Evolutionary conservation across 345 rosid genomes (phyloP).

Genomic region (Rhodamnia rubescens): DNA sequence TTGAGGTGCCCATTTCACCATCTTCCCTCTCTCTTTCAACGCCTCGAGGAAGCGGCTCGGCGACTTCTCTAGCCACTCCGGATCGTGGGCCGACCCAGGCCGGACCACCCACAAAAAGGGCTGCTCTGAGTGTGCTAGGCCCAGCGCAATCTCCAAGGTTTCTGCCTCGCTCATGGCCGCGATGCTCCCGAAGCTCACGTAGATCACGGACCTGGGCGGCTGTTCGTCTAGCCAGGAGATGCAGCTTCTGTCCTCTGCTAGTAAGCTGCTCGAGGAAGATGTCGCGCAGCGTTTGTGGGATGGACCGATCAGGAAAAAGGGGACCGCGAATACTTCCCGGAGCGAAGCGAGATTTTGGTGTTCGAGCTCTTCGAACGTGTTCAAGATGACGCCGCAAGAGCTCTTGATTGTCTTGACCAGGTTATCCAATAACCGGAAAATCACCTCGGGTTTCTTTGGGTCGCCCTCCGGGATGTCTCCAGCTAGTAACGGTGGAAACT

Average conservation of each 20-base stretch:
- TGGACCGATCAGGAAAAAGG: conserved; percentile 25
- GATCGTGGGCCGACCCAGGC: background rate
- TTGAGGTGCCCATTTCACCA: conserved; percentile 72
- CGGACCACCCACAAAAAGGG: conserved; percentile 26
- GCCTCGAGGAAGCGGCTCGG: conserved; percentile 8
- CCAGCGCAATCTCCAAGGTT: conserved; percentile 18
- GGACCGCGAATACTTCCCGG: background rate
- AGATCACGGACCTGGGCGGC: conserved; percentile 16
- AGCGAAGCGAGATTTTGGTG: background rate
- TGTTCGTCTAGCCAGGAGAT: conserved; percentile 28
- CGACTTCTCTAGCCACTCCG: background rate
- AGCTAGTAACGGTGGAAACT: conserved; percentile 26
- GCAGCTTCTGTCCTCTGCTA: conserved; percentile 8
- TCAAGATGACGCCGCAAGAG: conserved; percentile 20
- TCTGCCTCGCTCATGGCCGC: conserved; percentile 5
- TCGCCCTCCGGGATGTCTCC: conserved; percentile 23
- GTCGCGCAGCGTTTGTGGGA: conserved; percentile 13
- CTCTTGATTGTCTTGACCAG: conserved; percentile 15
- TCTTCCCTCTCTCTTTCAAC: conserved; percentile 14
- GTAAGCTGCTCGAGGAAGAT: conserved; percentile 12
- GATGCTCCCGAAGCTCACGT: conserved; percentile 34
- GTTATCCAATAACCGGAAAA: background rate
- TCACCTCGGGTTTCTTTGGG: conserved; percentile 1
- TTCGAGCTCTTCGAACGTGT: conserved; percentile 21
- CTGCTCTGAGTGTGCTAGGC: conserved; percentile 9